These are phyloP conservation scores for Tulasnella sp. DNA, from an alignment of 768 basidiomycete genomes.

Conservation along the genomic window DNA sequence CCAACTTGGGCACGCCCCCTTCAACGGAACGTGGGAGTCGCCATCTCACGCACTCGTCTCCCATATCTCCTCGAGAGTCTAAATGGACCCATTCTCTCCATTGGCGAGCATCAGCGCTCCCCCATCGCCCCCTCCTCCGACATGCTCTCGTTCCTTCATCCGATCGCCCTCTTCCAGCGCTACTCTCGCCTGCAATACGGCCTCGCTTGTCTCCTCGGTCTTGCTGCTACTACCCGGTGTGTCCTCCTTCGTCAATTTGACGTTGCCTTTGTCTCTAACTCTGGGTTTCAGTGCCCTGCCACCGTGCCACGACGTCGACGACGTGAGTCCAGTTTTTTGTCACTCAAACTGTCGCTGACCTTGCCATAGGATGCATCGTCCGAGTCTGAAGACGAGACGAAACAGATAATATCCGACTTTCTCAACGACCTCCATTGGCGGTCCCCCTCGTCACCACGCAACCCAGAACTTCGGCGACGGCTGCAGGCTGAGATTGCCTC, in stretches of 20 bases:
- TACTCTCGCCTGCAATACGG: not conserved
- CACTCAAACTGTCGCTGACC: not conserved
- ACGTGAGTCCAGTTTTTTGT: not conserved
- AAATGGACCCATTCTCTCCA: slow-evolving; percentile 4
- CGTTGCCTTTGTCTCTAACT: not conserved
- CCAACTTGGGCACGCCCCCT: too few species aligned
- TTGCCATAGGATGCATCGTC: not conserved
- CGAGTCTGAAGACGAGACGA: slow-evolving; percentile 1
- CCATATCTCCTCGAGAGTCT: slow-evolving; percentile 3
- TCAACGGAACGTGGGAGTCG: not conserved
- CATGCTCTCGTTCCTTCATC: not conserved
- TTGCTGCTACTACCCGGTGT: too few species aligned
- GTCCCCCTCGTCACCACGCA: not conserved
- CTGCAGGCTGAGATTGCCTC: not conserved
- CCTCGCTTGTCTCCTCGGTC: not conserved
- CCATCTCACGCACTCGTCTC: not conserved
- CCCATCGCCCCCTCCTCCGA: not conserved
- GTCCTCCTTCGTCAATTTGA: too few species aligned
- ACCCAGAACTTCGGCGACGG: not conserved
- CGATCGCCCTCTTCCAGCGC: not conserved
- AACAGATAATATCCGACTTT: not conserved
- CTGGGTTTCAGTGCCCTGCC: not conserved
- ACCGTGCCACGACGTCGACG: slow-evolving; percentile 1
- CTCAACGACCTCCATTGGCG: not conserved
- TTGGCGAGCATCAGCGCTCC: not conserved